Base-by-base conservation (phyloP, 768 basidiomycete species). In the Panaeolus cyanescens region DNA sequence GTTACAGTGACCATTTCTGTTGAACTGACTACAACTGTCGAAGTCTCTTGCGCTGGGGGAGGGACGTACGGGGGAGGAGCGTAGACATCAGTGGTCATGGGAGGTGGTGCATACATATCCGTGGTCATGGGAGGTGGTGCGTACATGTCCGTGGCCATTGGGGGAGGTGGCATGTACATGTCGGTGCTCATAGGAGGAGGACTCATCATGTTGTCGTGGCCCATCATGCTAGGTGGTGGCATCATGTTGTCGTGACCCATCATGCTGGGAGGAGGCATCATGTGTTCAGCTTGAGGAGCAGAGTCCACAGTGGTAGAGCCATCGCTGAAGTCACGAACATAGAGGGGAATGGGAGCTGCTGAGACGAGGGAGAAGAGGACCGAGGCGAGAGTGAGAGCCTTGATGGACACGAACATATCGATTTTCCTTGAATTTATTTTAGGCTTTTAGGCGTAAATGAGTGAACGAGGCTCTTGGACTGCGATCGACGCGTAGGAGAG, bases 401-500 rank as follows among this genome's bases (percentile, higher is more conserved):
- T 50, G 25, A 50, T 28, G 19, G 39, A 42, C n/a, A 42, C 39
- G 2, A 50, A 50, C 45, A 50, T 50, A 25, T 50, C 25, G 45
- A 50, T 28, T 50, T 50, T 28, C 19, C 25, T 50, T n/a, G 19
- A 13, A 50, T 13, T 50, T 9, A 20, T n/a, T 50, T 40, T 50
- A 28, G n/a, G 17, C 22, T 12, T 28, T 30, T 50, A 28, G 22
- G 25, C 15, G 25, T 50, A 50, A 50, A 50, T 5, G 45, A 45
- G 28, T 45, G 20, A 25, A 45, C 42, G 42, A 50, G 45, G 45
- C 45, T 50, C 45, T 50, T 25, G 45, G 22, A 28, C 25, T 28
- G 45, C 45, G 45, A 50, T 50, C 45, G 45, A 50, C 45, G 45
- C 45, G 45, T 50, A 50, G n/a, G 36, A 37, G 45, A 50, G 45